A percentile compares a stretch with the other conserved stretches of the same genome.
Conservation (phyloP, 2,329 filamentous ascomycete species). For the Aspergillus hortae region DNA sequence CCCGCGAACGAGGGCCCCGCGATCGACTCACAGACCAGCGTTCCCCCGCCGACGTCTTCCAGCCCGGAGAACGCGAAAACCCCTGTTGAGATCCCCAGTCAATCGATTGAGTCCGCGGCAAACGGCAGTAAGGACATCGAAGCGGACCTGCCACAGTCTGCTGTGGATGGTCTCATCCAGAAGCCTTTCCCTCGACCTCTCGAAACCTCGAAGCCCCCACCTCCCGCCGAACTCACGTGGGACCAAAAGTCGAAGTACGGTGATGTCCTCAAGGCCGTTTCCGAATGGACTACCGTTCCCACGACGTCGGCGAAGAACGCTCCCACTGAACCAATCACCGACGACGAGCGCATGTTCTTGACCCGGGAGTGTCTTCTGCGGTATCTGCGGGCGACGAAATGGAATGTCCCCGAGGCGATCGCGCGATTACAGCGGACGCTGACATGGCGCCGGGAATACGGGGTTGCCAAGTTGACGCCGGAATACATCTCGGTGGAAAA, state of each 20-base stretch:
- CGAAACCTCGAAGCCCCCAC: conserved; percentile 55
- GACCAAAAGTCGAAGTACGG: conserved; percentile 83
- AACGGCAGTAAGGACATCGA: conserved; percentile 14
- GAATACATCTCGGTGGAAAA: conserved; percentile 93
- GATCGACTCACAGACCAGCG: conserved; percentile 9
- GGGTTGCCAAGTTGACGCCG: conserved; percentile 66
- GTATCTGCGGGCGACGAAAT: conserved; percentile 91
- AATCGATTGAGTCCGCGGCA: conserved; percentile 3
- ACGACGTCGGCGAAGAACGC: conserved; percentile 59
- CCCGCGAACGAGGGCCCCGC: neutral
- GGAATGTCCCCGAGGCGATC: conserved; percentile 70
- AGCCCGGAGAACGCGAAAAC: neutral
- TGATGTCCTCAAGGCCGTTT: conserved; percentile 66
- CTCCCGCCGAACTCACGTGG: conserved; percentile 60
- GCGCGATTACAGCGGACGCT: conserved; percentile 78
- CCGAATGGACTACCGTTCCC: conserved; percentile 67
- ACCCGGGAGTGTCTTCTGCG: conserved; percentile 88
- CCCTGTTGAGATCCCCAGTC: conserved; percentile 3
- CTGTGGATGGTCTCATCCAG: conserved; percentile 42
- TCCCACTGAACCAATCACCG: conserved; percentile 63
- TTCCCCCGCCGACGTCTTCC: neutral
- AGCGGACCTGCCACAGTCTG: conserved; percentile 34
- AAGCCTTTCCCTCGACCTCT: conserved; percentile 60
- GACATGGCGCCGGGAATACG: conserved; percentile 87
- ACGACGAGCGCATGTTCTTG: conserved; percentile 82